These are phyloP conservation scores for Vaccinium darrowii DNA, from an alignment of 148 eudicot genomes.

Conservation along the genomic window DNA sequence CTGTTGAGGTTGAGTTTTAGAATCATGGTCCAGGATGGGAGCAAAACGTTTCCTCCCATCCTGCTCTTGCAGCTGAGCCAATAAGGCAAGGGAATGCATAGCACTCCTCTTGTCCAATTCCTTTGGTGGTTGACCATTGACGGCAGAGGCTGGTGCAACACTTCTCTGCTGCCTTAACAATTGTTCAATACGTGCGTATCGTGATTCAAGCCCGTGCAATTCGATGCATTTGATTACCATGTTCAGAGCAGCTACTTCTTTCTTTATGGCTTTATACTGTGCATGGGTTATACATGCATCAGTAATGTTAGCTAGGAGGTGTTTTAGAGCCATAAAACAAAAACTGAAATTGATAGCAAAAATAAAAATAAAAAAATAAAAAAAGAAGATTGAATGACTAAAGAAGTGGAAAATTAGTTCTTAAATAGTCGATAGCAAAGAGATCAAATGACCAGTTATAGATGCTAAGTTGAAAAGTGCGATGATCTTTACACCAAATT, in stretches of 20 bases:
- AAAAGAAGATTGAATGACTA: no score
- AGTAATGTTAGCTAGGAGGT: neutral
- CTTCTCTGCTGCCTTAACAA: constrained; percentile 14
- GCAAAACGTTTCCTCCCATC: constrained; percentile 2
- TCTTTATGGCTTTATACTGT: constrained; percentile 25
- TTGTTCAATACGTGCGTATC: constrained; percentile 22
- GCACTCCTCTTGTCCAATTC: neutral
- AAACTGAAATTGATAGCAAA: no score
- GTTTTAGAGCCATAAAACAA: no score
- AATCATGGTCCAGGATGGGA: neutral
- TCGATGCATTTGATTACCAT: constrained; percentile 31
- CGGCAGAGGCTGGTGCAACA: neutral
- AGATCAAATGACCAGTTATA: neutral
- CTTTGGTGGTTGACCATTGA: neutral
- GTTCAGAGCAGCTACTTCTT: constrained; percentile 22
- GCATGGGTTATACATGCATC: neutral
- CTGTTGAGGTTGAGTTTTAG: neutral
- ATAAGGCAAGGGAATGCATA: no score
- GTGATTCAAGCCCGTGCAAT: constrained; percentile 23
- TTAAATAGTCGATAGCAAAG: neutral
- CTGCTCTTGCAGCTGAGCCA: neutral
- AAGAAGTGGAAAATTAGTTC: neutral
- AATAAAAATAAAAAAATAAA: no score
- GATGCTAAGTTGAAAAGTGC: neutral
- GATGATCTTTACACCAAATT: no score